Evolutionary conservation across 495 filamentous ascomycete species (phyloP).

Genomic region (Xylona heveae): DNA sequence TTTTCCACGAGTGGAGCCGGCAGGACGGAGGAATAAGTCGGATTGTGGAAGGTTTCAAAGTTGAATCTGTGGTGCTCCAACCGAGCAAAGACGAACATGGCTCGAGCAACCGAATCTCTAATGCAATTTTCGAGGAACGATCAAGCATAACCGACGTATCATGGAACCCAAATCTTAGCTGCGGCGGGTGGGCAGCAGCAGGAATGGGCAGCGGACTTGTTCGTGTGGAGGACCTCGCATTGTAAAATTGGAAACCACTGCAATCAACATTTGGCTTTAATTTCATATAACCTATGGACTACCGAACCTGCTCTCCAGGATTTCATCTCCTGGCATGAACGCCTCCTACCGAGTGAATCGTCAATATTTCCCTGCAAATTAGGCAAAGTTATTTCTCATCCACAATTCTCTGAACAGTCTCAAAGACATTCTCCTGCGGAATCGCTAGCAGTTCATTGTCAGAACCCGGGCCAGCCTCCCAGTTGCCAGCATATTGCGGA

Average conservation of each 20-base stretch:
- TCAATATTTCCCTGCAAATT: too few species aligned
- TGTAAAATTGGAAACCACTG: too few species aligned
- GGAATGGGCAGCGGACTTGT: conserved; percentile 39
- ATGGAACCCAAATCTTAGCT: conserved; percentile 45
- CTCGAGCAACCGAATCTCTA: conserved; percentile 14
- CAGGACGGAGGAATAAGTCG: conserved; percentile 24
- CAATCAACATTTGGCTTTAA: too few species aligned
- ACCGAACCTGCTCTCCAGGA: too few species aligned
- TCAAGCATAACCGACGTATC: conserved; percentile 30
- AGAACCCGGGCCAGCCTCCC: too few species aligned
- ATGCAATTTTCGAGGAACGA: conserved; percentile 36
- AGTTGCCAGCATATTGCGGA: too few species aligned
- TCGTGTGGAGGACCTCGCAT: conserved; percentile 45
- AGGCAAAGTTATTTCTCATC: too few species aligned
- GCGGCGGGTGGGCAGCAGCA: conserved; percentile 43
- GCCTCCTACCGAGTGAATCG: too few species aligned
- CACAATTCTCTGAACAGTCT: conserved; percentile 12
- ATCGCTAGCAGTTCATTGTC: conserved; percentile 16
- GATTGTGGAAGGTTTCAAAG: conserved; percentile 36
- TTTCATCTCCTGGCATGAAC: too few species aligned
- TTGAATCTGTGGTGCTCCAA: conserved; percentile 17
- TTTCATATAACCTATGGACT: too few species aligned
- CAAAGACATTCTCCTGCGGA: conserved; percentile 8
- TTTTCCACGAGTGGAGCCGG: conserved; percentile 34
- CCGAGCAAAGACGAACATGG: conserved; percentile 14